Base-by-base conservation (phyloP, 1,284 basidiomycete species). In the Kalmanozyma brasiliensis region DNA sequence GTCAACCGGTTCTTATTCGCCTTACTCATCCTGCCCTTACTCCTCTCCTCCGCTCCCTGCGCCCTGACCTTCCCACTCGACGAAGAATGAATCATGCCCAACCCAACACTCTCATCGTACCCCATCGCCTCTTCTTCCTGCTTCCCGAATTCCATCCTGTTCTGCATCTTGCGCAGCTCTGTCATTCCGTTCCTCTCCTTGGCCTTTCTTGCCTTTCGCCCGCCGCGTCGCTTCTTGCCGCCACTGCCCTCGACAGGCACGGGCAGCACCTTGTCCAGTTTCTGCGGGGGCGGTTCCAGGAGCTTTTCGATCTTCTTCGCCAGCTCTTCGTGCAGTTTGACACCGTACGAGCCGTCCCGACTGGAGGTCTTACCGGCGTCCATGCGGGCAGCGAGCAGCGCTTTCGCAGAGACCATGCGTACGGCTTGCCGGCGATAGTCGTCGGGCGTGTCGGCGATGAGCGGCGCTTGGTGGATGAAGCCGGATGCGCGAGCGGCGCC, bases 141-240 rank as follows among this genome's bases (percentile, higher is more conserved):
- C 84, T 95, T 90, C 52, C 96, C 96, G 77, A 99, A 98, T 68
- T 87, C 89, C 89, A 98, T 90, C 43, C 96, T 88, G 83, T 99
- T 99, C 84, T 97, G 94, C 74, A 96, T 86, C 84, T 98, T 98
- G 69, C 93, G 89, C 44, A 98, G 85, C 83, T 99, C 96, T 3
- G 96, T 98, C 84, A 94, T 91, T 4, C 94, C 94, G 79, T 95
- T 94, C 6, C 92, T 91, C 84, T 98, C 96, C 82, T 98, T 98
- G 20, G 93, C 91, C 82, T 96, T 96, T 43, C 96, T 89, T 2
- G 95, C 96, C 10, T 93, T 88, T 84, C 93, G 92, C 8, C 96
- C 96, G 73, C 96, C 96, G 52, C 96, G 87, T 62, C 94, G 89
- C 52, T 78, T 69, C 82, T 96, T 96, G 49, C 83, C 82, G 84